Evolutionary conservation across 495 filamentous ascomycete genomes (phyloP).

Genomic region (Podospora pseudoanserina): DNA sequence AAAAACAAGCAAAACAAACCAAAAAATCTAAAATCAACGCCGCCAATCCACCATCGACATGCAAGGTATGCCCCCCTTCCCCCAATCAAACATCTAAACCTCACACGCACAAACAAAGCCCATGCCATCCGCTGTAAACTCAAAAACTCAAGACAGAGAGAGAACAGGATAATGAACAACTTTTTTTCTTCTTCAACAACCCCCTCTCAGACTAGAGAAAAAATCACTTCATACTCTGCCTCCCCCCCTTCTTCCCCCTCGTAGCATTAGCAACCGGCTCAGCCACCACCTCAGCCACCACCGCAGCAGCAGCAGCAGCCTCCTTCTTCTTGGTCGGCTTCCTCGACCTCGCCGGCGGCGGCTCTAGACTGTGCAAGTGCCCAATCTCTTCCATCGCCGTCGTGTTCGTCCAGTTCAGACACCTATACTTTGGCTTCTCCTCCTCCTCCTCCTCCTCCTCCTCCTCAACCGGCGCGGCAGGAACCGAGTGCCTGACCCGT

Average conservation of each 20-base stretch:
- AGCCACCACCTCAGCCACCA: slow-evolving; percentile 11
- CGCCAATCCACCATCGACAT: too few species aligned
- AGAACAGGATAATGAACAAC: too few species aligned
- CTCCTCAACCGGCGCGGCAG: slow-evolving; percentile 37
- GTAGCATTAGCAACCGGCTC: slow-evolving; percentile 16
- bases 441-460: slow-evolving; percentile 19
- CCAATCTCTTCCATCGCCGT: slow-evolving; percentile 72
- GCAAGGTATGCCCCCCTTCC: too few species aligned
- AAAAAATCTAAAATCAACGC: too few species aligned
- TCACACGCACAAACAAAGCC: too few species aligned
- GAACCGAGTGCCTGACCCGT: slow-evolving; percentile 56
- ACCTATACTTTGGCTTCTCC: slow-evolving; percentile 56
- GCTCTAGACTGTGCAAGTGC: slow-evolving; percentile 76
- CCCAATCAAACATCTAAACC: too few species aligned
- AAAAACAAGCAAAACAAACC: too few species aligned
- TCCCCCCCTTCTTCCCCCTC: slow-evolving; percentile 22
- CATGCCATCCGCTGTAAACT: too few species aligned
- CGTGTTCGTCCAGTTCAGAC: slow-evolving; percentile 77
- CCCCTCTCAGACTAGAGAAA: neutral
- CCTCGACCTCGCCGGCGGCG: slow-evolving; percentile 58
- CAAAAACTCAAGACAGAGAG: too few species aligned
- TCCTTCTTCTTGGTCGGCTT: slow-evolving; percentile 49
- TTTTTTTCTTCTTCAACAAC: too few species aligned
- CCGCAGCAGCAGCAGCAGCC: slow-evolving; percentile 12
- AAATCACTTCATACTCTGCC: slow-evolving; percentile 2